Base-by-base conservation (phyloP, 805 yeast species). In the Spathaspora sp. region DNA sequence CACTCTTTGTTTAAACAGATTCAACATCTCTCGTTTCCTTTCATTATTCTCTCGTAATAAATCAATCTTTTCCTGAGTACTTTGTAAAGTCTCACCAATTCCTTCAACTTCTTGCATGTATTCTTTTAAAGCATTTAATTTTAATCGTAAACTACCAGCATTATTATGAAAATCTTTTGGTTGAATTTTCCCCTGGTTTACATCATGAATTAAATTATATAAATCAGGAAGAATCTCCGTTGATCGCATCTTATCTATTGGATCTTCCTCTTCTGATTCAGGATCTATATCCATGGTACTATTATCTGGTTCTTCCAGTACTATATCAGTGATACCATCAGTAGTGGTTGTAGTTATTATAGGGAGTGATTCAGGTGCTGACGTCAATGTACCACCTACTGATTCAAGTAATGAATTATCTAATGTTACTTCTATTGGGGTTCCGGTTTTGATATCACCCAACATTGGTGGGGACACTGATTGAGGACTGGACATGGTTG, bases 141-240 rank as follows among this genome's bases (percentile, higher is more conserved):
- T 70, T 54, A 73, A 64, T 44, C 77, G 64, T 44, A 71, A 61
- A 44, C 69, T 64, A 12, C 78, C 78, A 5, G 72, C 66, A 49
- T 70, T 65, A 57, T 71, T 73, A 52, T 72, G 76, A 52, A 74
- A 72, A 52, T 74, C 77, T 50, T 72, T 70, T 8, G 74, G 68
- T 66, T 66, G 72, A 16, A 70, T 53, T 19, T 57, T 62, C n/a
- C 76, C 77, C 9, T 58, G 56, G 31, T 67, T 66, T 31, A 74
- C 59, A 42, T 67, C 68, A 49, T 69, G 72, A 5, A 74, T 57
- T 17, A 72, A 59, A 12, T 56, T 60, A 52, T 66, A 73, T 44
- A 74, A 53, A 38, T 73, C 77, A 6, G 76, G 76, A 5, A 74
- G 59, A 3, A 73, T 55, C 54, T 72, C 73, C 17, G 66, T 60